A percentile compares a stretch with the other conserved stretches of the same genome.
These are phyloP conservation scores for Linnemannia hyalina DNA, from an alignment of 192 early-diverging fungal species.

Conservation along the genomic window DNA sequence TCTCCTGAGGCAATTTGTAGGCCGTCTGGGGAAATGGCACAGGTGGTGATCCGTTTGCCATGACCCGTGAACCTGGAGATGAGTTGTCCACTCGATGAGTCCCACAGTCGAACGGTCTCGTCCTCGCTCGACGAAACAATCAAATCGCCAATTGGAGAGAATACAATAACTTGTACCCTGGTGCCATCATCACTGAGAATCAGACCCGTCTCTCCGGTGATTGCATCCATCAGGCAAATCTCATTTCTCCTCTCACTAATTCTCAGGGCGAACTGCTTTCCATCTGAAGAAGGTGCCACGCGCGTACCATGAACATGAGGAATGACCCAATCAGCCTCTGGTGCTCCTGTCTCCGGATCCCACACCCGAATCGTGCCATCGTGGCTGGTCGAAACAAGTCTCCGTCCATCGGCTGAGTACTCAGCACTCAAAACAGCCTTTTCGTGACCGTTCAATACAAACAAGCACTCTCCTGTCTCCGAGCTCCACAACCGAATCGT, in stretches of 20 bases:
- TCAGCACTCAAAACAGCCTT: not conserved
- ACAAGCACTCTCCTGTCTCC: not conserved
- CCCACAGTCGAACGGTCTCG: not conserved
- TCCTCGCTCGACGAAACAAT: not conserved
- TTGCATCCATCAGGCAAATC: too few species aligned
- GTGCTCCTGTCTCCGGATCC: not conserved
- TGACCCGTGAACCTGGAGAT: not conserved
- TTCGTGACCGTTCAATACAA: not conserved
- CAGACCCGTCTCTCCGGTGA: too few species aligned
- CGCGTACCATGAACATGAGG: too few species aligned
- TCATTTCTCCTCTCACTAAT: too few species aligned
- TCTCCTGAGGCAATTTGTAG: too few species aligned
- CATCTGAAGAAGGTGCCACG: not conserved
- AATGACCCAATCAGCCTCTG: not conserved
- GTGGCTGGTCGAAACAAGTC: not conserved
- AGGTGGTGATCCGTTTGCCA: not conserved
- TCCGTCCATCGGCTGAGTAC: not conserved
- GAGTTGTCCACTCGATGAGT: not conserved
- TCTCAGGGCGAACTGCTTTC: not conserved
- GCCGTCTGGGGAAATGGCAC: too few species aligned
- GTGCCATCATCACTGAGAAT: too few species aligned
- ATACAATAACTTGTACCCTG: not conserved
- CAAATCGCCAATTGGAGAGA: not conserved
- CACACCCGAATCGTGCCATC: not conserved
- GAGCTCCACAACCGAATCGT: not conserved